Percentiles rank a stretch among this genome's conserved stretches.
Evolutionary conservation across 768 basidiomycete species (phyloP).

Genomic region (Tulasnella sp.): DNA sequence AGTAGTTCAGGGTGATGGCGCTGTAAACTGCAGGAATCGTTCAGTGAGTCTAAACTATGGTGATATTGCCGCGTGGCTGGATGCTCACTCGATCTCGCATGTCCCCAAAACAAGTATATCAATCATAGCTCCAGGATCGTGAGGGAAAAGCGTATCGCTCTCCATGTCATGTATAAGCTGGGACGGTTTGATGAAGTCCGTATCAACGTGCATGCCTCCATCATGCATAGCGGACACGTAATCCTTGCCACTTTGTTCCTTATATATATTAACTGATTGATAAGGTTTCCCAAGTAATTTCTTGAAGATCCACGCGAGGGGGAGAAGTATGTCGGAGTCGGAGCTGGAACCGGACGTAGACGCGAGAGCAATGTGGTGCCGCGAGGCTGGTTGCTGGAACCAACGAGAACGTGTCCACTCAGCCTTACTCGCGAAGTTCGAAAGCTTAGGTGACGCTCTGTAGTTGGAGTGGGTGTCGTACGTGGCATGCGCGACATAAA

Average conservation of each 20-base stretch:
- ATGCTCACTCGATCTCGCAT: conserved; percentile 35
- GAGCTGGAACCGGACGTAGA: conserved; percentile 31
- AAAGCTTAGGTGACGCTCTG: too few species aligned
- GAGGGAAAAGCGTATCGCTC: conserved; percentile 4
- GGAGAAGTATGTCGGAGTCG: conserved; percentile 33
- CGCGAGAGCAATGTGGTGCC: neutral
- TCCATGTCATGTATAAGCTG: conserved; percentile 26
- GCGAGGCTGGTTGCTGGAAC: conserved; percentile 15
- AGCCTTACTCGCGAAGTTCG: too few species aligned
- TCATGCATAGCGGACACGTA: conserved; percentile 7
- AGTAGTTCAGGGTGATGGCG: neutral
- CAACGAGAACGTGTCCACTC: too few species aligned
- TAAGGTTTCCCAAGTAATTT: conserved; percentile 22
- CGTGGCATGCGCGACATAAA: too few species aligned
- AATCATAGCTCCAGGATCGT: conserved; percentile 21
- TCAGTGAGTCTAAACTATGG: neutral
- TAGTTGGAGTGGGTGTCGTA: too few species aligned
- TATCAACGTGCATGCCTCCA: conserved; percentile 27
- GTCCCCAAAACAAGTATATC: conserved; percentile 35
- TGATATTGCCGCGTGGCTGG: neutral
- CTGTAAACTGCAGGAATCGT: neutral
- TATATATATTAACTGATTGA: too few species aligned
- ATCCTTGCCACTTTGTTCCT: too few species aligned
- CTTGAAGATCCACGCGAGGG: conserved; percentile 28
- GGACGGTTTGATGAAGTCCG: conserved; percentile 21